These are phyloP conservation scores for Metschnikowia reukaufii DNA, from an alignment of 805 yeast genomes.

Conservation along the genomic window DNA sequence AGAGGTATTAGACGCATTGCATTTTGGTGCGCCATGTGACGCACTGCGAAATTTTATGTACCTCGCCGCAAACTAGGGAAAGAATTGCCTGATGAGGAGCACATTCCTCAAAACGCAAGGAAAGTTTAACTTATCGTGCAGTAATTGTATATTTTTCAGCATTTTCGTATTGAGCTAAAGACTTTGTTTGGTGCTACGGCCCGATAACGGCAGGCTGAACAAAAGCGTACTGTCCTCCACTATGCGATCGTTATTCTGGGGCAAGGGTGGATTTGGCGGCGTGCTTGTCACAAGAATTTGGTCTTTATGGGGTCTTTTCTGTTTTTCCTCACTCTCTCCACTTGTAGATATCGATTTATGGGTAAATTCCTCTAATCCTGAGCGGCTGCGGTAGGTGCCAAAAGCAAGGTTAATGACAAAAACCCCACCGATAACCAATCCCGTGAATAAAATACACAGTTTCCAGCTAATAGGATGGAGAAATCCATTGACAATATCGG, in stretches of 20 bases:
- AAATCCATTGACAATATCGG: slow-evolving; percentile 78
- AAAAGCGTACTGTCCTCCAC: slow-evolving; percentile 12
- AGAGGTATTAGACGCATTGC: slow-evolving; percentile 3
- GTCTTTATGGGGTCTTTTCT: neutral
- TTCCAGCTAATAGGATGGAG: slow-evolving; percentile 70
- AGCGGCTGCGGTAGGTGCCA: slow-evolving; percentile 12
- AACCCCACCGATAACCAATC: slow-evolving; percentile 52
- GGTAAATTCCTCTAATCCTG: neutral
- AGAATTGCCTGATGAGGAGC: slow-evolving; percentile 5
- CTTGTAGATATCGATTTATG: neutral
- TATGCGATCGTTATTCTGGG: neutral
- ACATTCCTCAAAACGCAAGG: neutral
- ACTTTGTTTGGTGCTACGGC: slow-evolving; percentile 6
- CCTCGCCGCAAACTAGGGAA: neutral
- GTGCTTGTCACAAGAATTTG: slow-evolving; percentile 6
- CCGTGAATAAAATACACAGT: slow-evolving; percentile 50
- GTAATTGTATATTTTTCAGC: too few species aligned
- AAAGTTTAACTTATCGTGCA: neutral
- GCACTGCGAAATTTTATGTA: slow-evolving; percentile 7
- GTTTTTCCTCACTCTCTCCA: neutral
- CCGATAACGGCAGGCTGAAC: slow-evolving; percentile 12
- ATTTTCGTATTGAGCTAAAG: neutral
- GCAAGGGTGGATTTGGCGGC: slow-evolving; percentile 10
- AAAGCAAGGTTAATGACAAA: slow-evolving; percentile 43
- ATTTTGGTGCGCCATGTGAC: slow-evolving; percentile 5